A percentile compares a stretch with the other conserved stretches of the same genome.
These are phyloP conservation scores for Trametes coccinea DNA, from an alignment of 768 basidiomycete genomes.

Conservation along the genomic window DNA sequence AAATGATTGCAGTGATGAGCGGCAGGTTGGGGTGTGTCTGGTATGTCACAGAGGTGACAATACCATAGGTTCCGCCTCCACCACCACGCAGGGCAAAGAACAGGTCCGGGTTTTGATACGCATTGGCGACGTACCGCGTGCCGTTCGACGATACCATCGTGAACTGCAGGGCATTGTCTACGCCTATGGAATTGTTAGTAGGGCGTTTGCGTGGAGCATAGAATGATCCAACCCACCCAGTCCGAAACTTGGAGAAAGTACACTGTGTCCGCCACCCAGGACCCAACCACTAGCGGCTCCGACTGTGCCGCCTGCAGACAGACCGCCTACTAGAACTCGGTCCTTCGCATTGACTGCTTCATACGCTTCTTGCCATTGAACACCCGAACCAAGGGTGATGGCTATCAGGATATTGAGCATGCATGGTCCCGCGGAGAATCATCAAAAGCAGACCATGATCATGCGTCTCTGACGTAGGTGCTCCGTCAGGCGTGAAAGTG, in stretches of 20 bases:
- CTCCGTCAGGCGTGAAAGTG: conserved; percentile 37
- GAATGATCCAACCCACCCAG: conserved; percentile 25
- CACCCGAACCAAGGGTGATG: conserved; percentile 38
- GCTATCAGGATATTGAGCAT: conserved; percentile 18
- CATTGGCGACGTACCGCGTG: conserved; percentile 42
- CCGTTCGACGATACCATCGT: conserved; percentile 57
- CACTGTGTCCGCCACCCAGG: conserved; percentile 34
- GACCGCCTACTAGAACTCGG: conserved; percentile 5
- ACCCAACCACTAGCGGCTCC: conserved; percentile 51
- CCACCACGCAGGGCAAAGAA: conserved; percentile 54
- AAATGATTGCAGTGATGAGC: conserved; percentile 32
- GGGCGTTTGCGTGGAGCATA: neutral
- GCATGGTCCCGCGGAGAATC: neutral
- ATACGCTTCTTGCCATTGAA: conserved; percentile 11
- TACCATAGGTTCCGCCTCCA: conserved; percentile 39
- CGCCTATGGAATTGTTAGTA: conserved; percentile 18
- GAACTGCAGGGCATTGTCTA: conserved; percentile 38
- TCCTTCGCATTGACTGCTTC: conserved; percentile 5
- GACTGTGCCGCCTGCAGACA: conserved; percentile 36
- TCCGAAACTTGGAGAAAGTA: conserved; percentile 32
- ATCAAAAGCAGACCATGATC: conserved; percentile 22
- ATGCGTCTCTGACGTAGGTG: conserved; percentile 12
- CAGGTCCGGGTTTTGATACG: conserved; percentile 47
- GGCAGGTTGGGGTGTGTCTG: conserved; percentile 42
- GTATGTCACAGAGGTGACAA: conserved; percentile 48